Base-by-base conservation (phyloP, 148 eudicot species). In the Chenopodium album region DNA sequence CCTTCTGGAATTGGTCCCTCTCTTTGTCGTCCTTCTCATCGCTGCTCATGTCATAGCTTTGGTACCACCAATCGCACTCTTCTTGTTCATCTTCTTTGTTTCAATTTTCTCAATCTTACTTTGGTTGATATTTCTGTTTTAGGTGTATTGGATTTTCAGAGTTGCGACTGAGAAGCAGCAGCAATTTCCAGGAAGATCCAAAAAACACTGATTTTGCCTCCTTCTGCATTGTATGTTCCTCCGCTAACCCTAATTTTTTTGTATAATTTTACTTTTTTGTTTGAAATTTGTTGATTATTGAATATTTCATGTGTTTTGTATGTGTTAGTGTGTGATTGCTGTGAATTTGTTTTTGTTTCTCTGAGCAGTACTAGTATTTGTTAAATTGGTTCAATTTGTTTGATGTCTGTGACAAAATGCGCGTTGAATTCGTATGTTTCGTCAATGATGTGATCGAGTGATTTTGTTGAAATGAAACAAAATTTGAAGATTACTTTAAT, bases 131-230 rank as follows among this genome's bases (percentile, higher is more conserved):
- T 2, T 29, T 26, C 3, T 4, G 17, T 37, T 12, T 56, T 44
- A 91, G 92, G 88, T 86, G 2, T 92, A 92, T 73, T 92, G 95
- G 94, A 92, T 92, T 62, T 92, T 90, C 87, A 86, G 87, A 88
- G 69, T 92, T 81, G 93, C 95, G 17, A 90, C 92, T 50, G 92
- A 90, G 84, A 90, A 88, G 82, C 93, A 79, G 41, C 77, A 80
- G 16, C 82, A 80, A 63, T 76, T 76, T 47, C 62, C 60, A 4
- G 75, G 28, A 76, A 71, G 78, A 86, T 56, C 85, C 88, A 92
- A 92, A 70, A 83, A 81, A 73, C 92, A 90, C 73, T 92, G 84
- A 41, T 41, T 41, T 41, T 41, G 9, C n/a, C 71, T 34, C 23
- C 7, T 28, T 37, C 31, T 59, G 17, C 59, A 79, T 76, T 79